phyloP scores from a whole-genome alignment of 2,329 filamentous ascomycete genomes.

The Cercospora brassicicola region DNA sequence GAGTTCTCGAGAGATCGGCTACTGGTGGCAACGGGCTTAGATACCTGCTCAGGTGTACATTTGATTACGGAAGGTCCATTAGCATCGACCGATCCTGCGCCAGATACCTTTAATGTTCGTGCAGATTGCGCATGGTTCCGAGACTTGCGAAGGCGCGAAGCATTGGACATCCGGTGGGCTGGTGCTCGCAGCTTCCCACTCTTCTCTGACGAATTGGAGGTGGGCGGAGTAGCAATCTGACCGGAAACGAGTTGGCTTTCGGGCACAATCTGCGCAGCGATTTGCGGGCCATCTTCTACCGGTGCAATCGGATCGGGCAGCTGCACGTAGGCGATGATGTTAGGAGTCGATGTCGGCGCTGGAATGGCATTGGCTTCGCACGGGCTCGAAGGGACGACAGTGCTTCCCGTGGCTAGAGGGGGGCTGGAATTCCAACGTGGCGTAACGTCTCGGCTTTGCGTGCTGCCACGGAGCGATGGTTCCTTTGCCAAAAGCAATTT shows the following conservation, averaged over 20 bases:
- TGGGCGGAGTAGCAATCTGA: background rate
- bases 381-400: background rate
- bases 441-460: background rate
- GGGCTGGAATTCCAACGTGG: background rate
- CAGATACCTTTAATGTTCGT: background rate
- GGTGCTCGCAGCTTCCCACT: slow-evolving; percentile 12
- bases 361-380: background rate
- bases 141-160: slow-evolving; percentile 4
- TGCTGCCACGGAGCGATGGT: background rate
- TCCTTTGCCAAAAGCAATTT: background rate
- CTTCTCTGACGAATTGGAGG: background rate
- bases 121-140: background rate
- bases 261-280: background rate
- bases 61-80: background rate
- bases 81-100: background rate
- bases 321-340: slow-evolving; percentile 1
- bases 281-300: background rate
- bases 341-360: background rate
- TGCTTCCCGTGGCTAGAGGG: background rate
- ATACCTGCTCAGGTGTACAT: background rate
- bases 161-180: background rate
- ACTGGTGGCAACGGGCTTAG: background rate
- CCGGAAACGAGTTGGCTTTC: background rate
- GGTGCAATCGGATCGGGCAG: background rate
- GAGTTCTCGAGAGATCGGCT: background rate